Evolutionary conservation across 352 stramenopile species (phyloP).

Genomic region (Saprolegnia parasitica): DNA sequence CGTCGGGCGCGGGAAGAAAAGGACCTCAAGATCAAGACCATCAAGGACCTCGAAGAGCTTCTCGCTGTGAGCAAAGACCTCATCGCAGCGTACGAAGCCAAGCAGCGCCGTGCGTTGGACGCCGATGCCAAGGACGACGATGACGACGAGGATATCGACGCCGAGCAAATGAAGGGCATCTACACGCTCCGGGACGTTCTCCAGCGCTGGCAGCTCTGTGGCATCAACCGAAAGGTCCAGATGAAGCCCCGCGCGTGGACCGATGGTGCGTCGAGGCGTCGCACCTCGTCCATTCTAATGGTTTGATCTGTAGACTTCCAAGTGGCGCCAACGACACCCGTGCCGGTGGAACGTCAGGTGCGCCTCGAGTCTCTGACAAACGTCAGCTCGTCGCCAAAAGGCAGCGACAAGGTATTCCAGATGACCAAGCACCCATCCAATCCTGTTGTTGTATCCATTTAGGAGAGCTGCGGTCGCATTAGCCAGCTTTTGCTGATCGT

Average conservation of each 20-base stretch:
- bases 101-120: conserved; percentile 51
- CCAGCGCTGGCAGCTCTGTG: conserved; percentile 93
- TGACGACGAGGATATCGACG: conserved; percentile 60
- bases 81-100: conserved; percentile 57
- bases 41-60: conserved; percentile 70
- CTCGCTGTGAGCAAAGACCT: conserved; percentile 73
- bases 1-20: conserved; percentile 43
- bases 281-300: neutral
- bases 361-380: conserved; percentile 7
- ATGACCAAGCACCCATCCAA: neutral
- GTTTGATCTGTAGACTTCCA: neutral
- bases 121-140: conserved; percentile 48
- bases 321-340: neutral
- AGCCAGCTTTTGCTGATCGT: conserved; percentile 97
- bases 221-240: conserved; percentile 99
- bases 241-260: conserved; percentile 67
- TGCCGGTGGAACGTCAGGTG: neutral
- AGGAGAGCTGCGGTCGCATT: conserved; percentile 31
- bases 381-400: neutral
- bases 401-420: neutral
- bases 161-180: conserved; percentile 62
- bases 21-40: conserved; percentile 85
- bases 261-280: conserved; percentile 33
- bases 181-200: conserved; percentile 92
- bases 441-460: neutral